A percentile compares a stretch with the other conserved stretches of the same genome.
phyloP scores from a whole-genome alignment of 257 asterid genomes.

The Ballota nigra region DNA sequence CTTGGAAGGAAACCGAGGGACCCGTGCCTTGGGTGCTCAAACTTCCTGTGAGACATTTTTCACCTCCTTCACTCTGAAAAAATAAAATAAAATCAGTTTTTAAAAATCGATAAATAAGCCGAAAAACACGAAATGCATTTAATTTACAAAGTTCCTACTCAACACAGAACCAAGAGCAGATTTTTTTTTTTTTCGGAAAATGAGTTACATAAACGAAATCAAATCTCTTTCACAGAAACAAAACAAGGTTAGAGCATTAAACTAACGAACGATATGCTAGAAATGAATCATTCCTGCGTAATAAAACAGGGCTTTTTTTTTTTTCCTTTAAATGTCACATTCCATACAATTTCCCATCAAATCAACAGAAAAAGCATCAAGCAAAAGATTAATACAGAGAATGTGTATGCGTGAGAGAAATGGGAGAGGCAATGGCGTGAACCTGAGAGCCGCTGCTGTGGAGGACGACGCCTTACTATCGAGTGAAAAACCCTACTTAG shows the following conservation, averaged over 20 bases:
- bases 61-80: conserved; percentile 30
- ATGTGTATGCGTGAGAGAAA: not conserved
- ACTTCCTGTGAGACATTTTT: conserved; percentile 68
- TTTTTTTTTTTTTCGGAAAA: not conserved
- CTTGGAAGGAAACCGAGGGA: conserved; percentile 71
- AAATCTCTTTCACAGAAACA: not conserved
- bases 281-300: not conserved
- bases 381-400: not conserved
- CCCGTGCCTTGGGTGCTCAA: conserved; percentile 73
- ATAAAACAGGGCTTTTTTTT: too few relatives aligned
- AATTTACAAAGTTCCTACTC: not conserved
- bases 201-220: not conserved
- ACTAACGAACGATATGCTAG: not conserved
- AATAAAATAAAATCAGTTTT: not conserved
- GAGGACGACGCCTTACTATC: conserved; percentile 12
- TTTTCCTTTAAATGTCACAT: not conserved
- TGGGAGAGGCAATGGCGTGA: not conserved
- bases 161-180: not conserved
- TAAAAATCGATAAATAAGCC: not conserved
- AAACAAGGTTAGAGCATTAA: not conserved
- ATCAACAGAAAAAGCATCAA: not conserved
- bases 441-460: conserved; percentile 31
- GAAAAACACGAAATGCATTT: not conserved
- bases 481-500: conserved; percentile 29
- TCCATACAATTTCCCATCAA: not conserved